A percentile compares a stretch with the other conserved stretches of the same genome.
Evolutionary conservation across 2,329 filamentous ascomycete species (phyloP).

Genomic region (Cylindrodendrum hubeiense): DNA sequence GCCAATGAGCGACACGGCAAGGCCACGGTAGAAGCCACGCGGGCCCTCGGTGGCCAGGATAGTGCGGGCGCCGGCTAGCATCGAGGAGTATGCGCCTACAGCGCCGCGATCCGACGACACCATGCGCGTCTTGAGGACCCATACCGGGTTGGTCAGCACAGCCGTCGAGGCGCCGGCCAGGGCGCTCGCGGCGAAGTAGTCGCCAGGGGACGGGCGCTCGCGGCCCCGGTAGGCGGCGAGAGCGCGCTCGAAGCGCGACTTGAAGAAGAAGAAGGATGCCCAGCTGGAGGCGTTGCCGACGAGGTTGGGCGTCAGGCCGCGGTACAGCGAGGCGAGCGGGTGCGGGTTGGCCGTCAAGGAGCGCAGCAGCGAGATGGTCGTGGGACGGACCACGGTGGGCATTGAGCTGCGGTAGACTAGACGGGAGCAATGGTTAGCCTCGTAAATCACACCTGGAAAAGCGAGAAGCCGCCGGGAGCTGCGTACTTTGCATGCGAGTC

Average conservation of each 20-base stretch:
- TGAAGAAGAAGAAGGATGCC: conserved; percentile 92
- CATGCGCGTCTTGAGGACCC: conserved; percentile 99
- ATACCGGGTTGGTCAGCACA: conserved; percentile 91
- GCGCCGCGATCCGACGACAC: conserved; percentile 82
- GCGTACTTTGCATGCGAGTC: conserved; percentile 88
- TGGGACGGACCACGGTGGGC: conserved; percentile 54
- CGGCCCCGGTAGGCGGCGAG: conserved; percentile 48
- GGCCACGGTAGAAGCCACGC: conserved; percentile 87
- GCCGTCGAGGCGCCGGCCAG: conserved; percentile 79
- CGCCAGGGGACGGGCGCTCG: conserved; percentile 60
- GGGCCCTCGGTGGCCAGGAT: conserved; percentile 80
- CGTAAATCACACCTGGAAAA: not conserved
- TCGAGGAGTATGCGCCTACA: conserved; percentile 83
- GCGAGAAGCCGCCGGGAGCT: not conserved
- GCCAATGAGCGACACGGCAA: conserved; percentile 85
- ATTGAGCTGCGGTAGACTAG: conserved; percentile 64
- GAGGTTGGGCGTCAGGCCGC: conserved; percentile 90
- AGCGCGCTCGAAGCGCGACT: conserved; percentile 65
- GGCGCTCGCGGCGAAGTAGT: conserved; percentile 87
- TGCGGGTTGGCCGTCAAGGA: conserved; percentile 62
- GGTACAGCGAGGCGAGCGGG: conserved; percentile 80
- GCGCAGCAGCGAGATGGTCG: conserved; percentile 66
- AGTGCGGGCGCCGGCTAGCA: conserved; percentile 76
- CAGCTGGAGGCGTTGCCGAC: conserved; percentile 91
- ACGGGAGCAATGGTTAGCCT: conserved; percentile 13